Evolutionary conservation across 352 stramenopile genomes (phyloP).

Genomic region (Detonula confervacea): DNA sequence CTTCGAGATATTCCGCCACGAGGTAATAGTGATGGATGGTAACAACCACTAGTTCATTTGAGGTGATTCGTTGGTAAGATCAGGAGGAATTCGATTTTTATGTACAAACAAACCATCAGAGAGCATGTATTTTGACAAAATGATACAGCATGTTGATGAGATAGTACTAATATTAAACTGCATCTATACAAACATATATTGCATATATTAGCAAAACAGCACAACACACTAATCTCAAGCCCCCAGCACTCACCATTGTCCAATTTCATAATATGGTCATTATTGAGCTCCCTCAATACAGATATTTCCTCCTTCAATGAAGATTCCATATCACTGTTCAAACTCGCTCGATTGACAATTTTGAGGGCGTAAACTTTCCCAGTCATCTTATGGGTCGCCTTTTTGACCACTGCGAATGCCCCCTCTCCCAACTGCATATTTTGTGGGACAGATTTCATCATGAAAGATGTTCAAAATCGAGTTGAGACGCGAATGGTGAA

Average conservation of each 20-base stretch:
- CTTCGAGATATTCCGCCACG: constrained; percentile 95
- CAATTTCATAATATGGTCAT: constrained; percentile 77
- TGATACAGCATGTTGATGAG: no score
- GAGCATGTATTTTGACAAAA: no score
- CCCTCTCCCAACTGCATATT: constrained; percentile 63
- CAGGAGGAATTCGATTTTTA: no score
- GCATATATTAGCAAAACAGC: no score
- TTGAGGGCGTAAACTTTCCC: constrained; percentile 63
- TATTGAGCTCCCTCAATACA: constrained; percentile 62
- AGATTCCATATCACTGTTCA: constrained; percentile 38
- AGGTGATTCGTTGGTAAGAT: no score
- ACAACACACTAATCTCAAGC: no score
- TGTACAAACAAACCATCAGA: no score
- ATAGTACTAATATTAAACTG: no score
- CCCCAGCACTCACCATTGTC: no score
- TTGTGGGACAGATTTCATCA: no score
- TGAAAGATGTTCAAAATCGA: not conserved
- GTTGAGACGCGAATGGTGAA: not conserved
- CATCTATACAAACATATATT: no score
- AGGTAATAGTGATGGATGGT: constrained; percentile 92
- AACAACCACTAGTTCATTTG: no score
- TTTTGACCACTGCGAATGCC: constrained; percentile 61
- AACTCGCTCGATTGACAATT: constrained; percentile 55
- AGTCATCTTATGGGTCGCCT: constrained; percentile 51
- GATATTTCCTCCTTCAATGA: constrained; percentile 68